Base-by-base conservation (phyloP, 2,329 filamentous ascomycete species). In the Sporothrix euskadiensis region DNA sequence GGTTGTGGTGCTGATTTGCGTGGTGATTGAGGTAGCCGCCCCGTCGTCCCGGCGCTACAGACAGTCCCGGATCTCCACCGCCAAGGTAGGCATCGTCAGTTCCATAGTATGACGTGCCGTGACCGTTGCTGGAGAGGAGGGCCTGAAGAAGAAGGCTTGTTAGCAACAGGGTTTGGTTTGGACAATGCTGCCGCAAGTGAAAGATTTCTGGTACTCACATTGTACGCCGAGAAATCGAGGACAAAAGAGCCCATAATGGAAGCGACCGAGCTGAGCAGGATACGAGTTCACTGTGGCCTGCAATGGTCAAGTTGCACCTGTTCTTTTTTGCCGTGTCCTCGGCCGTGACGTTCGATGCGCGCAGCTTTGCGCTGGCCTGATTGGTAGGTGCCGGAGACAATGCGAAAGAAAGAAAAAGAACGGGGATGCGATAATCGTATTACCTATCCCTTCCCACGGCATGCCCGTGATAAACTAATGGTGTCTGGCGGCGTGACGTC, bases 41-140 rank as follows among this genome's bases (percentile, higher is more conserved):
- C 49, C 73, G 68, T 14, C 73, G 73, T 12, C 71, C 71, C 4
- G 71, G 59, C 32, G 68, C 44, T 1, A 59, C 76, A 26, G 77
- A 74, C 73, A 80, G 79, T 73, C 77, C 78, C 63, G 74, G 75
- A 8, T 80, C 78, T 59, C 79, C 78, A 71, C 80, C 75, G 66
- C 82, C 80, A 75, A 80, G 35, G 59, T 74, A 76, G 47, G 71
- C 57, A 63, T 76, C 75, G 49, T 76, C 75, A 35, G 69, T 41
- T n/a, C 75, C 75, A 59, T 71, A 74, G 69, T 71, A 76, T 14
- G 73, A 66, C 56, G 72, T 72, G 73, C 69, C 52, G 26, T 74
- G 66, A 61, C 71, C 72, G 56, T 69, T 74, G 69, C 71, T 74
- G 16, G 72, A 69, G 73, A 73, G 71, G 9, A 75, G 70, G 54